Conservation (phyloP, 306 rosid genomes). For the Trifolium repens region DNA sequence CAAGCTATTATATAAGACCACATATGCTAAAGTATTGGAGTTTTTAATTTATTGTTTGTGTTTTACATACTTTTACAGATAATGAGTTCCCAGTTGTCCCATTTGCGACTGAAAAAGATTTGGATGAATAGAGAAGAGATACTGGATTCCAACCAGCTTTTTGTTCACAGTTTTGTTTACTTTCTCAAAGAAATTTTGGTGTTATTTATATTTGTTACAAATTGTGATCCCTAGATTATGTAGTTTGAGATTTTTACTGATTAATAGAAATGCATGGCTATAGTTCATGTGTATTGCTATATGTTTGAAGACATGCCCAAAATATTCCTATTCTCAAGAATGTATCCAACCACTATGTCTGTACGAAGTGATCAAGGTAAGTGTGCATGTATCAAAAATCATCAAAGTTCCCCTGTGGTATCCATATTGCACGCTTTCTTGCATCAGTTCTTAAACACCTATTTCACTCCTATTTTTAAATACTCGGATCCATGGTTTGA, state of each 20-base stretch:
- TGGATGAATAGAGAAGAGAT: slow-evolving; percentile 32
- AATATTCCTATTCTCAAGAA: too few species aligned
- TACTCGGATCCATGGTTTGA: neutral
- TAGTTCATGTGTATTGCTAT: slow-evolving; percentile 22
- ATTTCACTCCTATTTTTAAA: too few species aligned
- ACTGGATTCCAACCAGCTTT: slow-evolving; percentile 33
- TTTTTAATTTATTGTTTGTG: slow-evolving; percentile 22
- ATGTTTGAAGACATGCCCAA: too few species aligned
- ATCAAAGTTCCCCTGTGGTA: neutral
- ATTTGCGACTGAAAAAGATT: slow-evolving; percentile 32
- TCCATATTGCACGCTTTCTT: neutral
- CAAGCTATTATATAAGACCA: neutral
- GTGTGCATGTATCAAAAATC: too few species aligned
- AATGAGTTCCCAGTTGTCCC: slow-evolving; percentile 7
- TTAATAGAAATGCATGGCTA: slow-evolving; percentile 19
- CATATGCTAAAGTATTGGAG: slow-evolving; percentile 23
- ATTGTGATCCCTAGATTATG: slow-evolving; percentile 14
- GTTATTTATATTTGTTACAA: slow-evolving; percentile 32
- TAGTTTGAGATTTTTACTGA: slow-evolving; percentile 33
- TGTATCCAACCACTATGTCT: too few species aligned
- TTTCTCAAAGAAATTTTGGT: slow-evolving; percentile 32
- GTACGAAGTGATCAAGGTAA: too few species aligned
- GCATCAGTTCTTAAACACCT: neutral
- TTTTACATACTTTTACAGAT: slow-evolving; percentile 27
- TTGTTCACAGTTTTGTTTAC: slow-evolving; percentile 36